Base-by-base conservation (phyloP, 164 flowering plant genomes). In the Magnolia kwangsiensis region DNA sequence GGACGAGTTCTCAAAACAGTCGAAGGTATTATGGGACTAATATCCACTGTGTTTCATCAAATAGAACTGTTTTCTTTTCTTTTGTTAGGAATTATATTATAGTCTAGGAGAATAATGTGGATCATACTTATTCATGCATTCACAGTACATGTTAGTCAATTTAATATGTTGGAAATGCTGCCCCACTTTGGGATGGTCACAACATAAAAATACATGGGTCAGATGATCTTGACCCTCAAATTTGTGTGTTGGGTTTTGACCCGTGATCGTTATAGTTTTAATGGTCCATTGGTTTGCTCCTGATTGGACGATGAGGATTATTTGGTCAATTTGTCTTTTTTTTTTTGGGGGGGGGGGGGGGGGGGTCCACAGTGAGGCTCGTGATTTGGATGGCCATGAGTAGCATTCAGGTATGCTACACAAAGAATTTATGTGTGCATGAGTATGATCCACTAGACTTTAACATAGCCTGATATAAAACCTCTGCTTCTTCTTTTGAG, bases 1-100 rank as follows among this genome's bases (percentile, higher is more conserved):
- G 18, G 81, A 66, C 0, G 97, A 92, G 81, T 81, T 91, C 71
- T 83, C 78, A 78, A 95, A 91, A 86, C 84, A 67, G 67, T 81
- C 90, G 7, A 92, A 91, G 97, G 98, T 90, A 71, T 11, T 64
- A 68, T 73, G 24, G 49, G 13, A 51, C 18, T 73, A 11, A 76
- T 29, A 37, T 37, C 45, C 7, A 37, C 45, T 37, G 45, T 37
- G 45, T 37, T 37, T 37, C 45, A 37, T 4, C 45, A 37, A 37
- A 37, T 37, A 37, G 45, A 4, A 37, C 7, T 4, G 4, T 37
- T 37, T 37, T 37, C 45, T 37, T 37, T 37, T 37, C 45, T 37
- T 37, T 37, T 37, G 45, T 37, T 37, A 37, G 45, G 45, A 37
- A 37, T 37, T 37, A 3, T 37, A 37, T 37, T 37, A 37, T 37